Evolutionary conservation across 352 stramenopile species (phyloP), one percentile per base, ranked within the genome.

Genomic region (Globisporangium uncinulatum): DNA sequence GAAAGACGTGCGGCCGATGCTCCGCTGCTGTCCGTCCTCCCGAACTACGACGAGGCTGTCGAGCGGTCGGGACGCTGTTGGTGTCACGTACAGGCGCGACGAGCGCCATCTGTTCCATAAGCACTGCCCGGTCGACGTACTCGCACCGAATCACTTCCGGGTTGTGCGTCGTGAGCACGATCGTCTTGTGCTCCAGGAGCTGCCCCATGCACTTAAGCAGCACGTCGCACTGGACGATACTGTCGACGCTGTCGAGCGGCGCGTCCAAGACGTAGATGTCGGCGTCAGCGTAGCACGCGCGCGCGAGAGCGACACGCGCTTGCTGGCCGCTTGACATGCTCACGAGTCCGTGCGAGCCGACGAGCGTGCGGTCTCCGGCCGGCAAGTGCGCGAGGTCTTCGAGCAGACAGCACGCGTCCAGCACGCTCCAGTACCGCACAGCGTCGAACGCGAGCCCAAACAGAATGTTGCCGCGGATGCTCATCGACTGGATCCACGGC

Each of bases 401-500:
- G 4, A 74, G 64, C 29, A 80, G 54, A 54, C 71, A 80, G 24
- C 80, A 92, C 0, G 77, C 79, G 21, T 77, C 75, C 4, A 93
- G 49, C 48, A 91, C 79, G 20, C 63, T 82, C 67, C 70, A 74
- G 67, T 94, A 92, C 36, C 72, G 72, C 10, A 65, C 67, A 32
- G 64, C 66, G 56, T 95, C 70, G 48, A 86, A 94, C 7, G 65
- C 56, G 21, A 77, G 78, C 5, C 94, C 93, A 73, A 99, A 99
- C 6, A 99, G 64, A 58, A 99, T 96, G 70, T 99, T 99, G 24
- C 98, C 89, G n/a, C 86, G 80, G 3, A 99, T 73, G 20, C 86
- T 97, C 32, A 90, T 91, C 62, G 98, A 98, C 67, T 99, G 87
- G 54, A 99, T 96, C 80, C 97, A 98, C 31, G 95, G 82, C 17